Evolutionary conservation across 148 eudicot genomes (phyloP), one percentile per base, ranked within the genome.

Genomic region (Vaccinium macrocarpon): DNA sequence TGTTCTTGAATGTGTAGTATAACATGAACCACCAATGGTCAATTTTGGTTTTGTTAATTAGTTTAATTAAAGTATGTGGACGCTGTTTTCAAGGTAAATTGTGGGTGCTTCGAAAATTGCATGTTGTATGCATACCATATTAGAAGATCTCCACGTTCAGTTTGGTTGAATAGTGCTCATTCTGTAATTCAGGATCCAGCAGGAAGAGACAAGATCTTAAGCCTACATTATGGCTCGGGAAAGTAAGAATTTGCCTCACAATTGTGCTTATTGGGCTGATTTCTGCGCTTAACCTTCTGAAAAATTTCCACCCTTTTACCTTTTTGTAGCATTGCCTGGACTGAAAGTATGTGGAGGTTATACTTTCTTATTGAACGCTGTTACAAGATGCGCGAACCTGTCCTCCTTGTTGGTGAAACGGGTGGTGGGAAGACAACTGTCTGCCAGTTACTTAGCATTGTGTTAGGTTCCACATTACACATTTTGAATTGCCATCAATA

Each of bases 401-500:
- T 97, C 68, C 92, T 97, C 79, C 98, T 97, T 87, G 93, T 97
- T 55, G 99, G 99, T 82, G 99, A 97, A 90, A 97, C 99, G 49
- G 99, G 99, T 84, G 98, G 96, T 78, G 99, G 99, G 84, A 97
- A 97, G 87, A 97, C 99, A 8, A 97, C 99, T 57, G 98, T 92
- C 84, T 93, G 98, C 80, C 99, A 95, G 88, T 72, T 95, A 86
- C 90, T 97, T 81, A 95, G 99, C 88, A 73, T 84, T 85, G 87
- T 91, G 84, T 87, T 93, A 83, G 85, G 88, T 2, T 88, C 93
- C 82, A 90, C 88, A 57, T 87, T 97, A 74, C 98, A 95, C 82
- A 91, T 93, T 78, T 86, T 97, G 84, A 97, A 97, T 83, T 95
- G 99, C 90, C 99, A 97, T 83, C 99, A 95, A 85, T 95, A 93